Conservation (phyloP, 495 filamentous ascomycete species). For the Penicillium waksmanii region DNA sequence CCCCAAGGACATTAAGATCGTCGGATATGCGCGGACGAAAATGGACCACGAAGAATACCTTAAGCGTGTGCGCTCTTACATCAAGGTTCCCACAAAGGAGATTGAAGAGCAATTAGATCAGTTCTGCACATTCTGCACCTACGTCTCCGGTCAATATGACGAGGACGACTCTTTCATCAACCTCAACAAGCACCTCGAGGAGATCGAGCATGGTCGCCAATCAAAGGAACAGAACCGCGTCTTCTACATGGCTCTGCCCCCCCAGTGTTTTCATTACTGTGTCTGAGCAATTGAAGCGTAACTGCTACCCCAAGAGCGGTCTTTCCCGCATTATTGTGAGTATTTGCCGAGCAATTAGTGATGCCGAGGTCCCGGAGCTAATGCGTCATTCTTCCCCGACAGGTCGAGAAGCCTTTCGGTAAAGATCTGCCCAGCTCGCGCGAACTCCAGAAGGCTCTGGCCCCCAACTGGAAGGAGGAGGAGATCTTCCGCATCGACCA, state of each 20-base stretch:
- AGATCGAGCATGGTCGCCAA: constrained; percentile 75
- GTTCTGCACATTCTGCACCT: constrained; percentile 86
- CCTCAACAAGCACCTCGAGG: constrained; percentile 86
- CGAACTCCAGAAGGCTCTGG: constrained; percentile 91
- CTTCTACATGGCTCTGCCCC: constrained; percentile 98
- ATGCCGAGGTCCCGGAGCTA: constrained; percentile 10
- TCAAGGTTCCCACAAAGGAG: constrained; percentile 98
- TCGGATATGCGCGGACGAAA: constrained; percentile 99
- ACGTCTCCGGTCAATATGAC: constrained; percentile 96
- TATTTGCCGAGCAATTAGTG: constrained; percentile 7
- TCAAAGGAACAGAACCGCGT: constrained; percentile 81
- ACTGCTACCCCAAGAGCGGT: constrained; percentile 89
- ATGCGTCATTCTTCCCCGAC: constrained; percentile 16
- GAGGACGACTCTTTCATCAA: constrained; percentile 91
- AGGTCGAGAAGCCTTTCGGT: constrained; percentile 99
- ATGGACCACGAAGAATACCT: constrained; percentile 98
- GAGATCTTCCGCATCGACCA: constrained; percentile 99
- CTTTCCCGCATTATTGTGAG: constrained; percentile 91
- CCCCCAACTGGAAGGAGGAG: constrained; percentile 98
- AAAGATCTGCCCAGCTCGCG: constrained; percentile 95
- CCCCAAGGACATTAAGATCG: constrained; percentile 94
- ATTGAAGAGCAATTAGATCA: constrained; percentile 91
- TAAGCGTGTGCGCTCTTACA: constrained; percentile 92
- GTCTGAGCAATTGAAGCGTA: constrained; percentile 93
- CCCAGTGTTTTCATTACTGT: constrained; percentile 98